A percentile compares a stretch with the other conserved stretches of the same genome.
Evolutionary conservation across 2,329 filamentous ascomycete species (phyloP).

Genomic region (Scleromitrula shiraiana): DNA sequence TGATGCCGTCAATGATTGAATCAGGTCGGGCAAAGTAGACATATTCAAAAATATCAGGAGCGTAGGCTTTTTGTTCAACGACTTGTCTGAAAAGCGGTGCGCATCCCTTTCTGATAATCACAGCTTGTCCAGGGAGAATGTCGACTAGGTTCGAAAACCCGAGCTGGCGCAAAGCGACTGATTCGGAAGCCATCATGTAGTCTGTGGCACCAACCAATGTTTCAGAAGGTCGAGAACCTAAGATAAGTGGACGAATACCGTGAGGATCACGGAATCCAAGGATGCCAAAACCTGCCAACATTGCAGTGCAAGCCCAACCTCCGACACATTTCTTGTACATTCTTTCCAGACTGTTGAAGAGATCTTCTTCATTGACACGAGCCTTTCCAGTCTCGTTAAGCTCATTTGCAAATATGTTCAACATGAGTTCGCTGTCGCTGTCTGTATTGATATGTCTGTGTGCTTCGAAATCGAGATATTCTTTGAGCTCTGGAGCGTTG

Average conservation of each 20-base stretch:
- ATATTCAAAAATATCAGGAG: slow-evolving; percentile 80
- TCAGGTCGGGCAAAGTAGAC: slow-evolving; percentile 85
- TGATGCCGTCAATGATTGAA: slow-evolving; percentile 78
- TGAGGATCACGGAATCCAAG: slow-evolving; percentile 73
- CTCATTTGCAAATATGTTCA: slow-evolving; percentile 82
- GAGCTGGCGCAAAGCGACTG: slow-evolving; percentile 72
- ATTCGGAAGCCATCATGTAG: slow-evolving; percentile 90
- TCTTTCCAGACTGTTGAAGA: slow-evolving; percentile 62
- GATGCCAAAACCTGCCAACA: slow-evolving; percentile 74
- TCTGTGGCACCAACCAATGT: slow-evolving; percentile 58
- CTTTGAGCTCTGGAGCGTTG: slow-evolving; percentile 60
- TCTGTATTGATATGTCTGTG: slow-evolving; percentile 60
- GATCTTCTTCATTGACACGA: slow-evolving; percentile 69
- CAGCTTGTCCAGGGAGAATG: slow-evolving; percentile 75
- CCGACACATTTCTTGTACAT: slow-evolving; percentile 69
- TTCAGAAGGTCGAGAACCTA: slow-evolving; percentile 64
- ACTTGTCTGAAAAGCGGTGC: slow-evolving; percentile 71
- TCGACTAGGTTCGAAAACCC: slow-evolving; percentile 71
- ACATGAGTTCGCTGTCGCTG: slow-evolving; percentile 77
- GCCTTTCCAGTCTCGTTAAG: slow-evolving; percentile 74
- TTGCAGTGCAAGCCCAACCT: slow-evolving; percentile 72
- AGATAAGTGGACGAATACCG: slow-evolving; percentile 74
- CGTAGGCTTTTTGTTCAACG: slow-evolving; percentile 57
- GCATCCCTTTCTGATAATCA: slow-evolving; percentile 74
- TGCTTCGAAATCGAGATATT: slow-evolving; percentile 37